These are phyloP conservation scores for Bipolaris oryzae DNA, from an alignment of 2,329 filamentous ascomycete species.

Conservation along the genomic window DNA sequence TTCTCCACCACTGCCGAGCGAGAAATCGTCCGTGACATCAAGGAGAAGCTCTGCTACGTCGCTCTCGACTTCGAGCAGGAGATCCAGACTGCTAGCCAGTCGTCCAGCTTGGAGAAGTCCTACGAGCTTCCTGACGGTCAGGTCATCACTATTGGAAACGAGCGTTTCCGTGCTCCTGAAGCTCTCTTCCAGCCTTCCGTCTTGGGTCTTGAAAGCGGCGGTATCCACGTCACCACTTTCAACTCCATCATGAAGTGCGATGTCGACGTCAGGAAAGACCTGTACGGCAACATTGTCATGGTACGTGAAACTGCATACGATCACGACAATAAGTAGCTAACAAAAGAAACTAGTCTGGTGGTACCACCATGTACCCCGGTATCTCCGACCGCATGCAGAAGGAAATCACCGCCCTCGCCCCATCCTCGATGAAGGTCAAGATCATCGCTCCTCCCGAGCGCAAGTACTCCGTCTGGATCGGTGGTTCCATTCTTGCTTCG, in stretches of 20 bases:
- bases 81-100: slow-evolving; percentile 99
- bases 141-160: slow-evolving; percentile 99
- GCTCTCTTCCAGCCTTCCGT: slow-evolving; percentile 99
- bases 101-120: slow-evolving; percentile 98
- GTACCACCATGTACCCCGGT: slow-evolving; percentile 99
- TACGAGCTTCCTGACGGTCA: slow-evolving; percentile 99
- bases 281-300: slow-evolving; percentile 99
- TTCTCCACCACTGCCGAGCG: slow-evolving; percentile 99
- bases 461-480: slow-evolving; percentile 99
- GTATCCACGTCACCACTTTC: slow-evolving; percentile 99
- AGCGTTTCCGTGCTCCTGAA: slow-evolving; percentile 99
- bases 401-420: slow-evolving; percentile 99
- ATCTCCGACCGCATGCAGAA: slow-evolving; percentile 99
- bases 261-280: slow-evolving; percentile 99
- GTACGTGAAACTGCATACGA: slow-evolving; percentile 62
- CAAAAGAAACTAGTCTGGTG: slow-evolving; percentile 78
- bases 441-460: slow-evolving; percentile 99
- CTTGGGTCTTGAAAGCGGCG: slow-evolving; percentile 95
- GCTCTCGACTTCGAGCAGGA: slow-evolving; percentile 99
- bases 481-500: slow-evolving; percentile 99
- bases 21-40: slow-evolving; percentile 99
- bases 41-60: slow-evolving; percentile 99
- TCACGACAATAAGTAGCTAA: slow-evolving; percentile 40
- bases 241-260: slow-evolving; percentile 99
- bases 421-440: slow-evolving; percentile 99